These are phyloP conservation scores for Leccinum obscurum DNA, from an alignment of 768 basidiomycete genomes.

Conservation along the genomic window DNA sequence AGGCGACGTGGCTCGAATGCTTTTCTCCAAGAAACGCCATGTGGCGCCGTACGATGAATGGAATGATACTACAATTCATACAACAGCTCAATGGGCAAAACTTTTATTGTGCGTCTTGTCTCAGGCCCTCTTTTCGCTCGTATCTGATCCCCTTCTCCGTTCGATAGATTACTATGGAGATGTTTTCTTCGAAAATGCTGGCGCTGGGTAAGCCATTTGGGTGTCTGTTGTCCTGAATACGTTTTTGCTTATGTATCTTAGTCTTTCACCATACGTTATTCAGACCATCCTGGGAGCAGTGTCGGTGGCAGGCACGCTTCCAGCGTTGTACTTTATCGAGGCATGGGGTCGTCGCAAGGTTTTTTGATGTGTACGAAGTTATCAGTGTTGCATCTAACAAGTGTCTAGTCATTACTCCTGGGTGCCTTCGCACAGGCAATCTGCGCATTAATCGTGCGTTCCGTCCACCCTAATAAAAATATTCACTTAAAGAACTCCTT, in stretches of 20 bases:
- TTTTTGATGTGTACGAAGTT: conserved; percentile 9
- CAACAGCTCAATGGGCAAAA: conserved; percentile 83
- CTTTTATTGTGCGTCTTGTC: conserved; percentile 60
- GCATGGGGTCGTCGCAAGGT: conserved; percentile 71
- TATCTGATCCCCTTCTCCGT: neutral
- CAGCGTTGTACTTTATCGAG: conserved; percentile 70
- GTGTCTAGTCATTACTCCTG: conserved; percentile 56
- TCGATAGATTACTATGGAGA: conserved; percentile 76
- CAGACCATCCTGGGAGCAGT: conserved; percentile 75
- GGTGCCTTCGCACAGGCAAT: conserved; percentile 61
- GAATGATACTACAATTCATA: conserved; percentile 84
- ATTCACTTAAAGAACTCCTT: neutral
- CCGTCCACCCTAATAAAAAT: neutral
- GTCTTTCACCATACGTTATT: conserved; percentile 70
- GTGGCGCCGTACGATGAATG: conserved; percentile 74
- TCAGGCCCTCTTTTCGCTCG: neutral
- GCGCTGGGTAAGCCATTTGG: conserved; percentile 48
- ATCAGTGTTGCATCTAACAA: neutral
- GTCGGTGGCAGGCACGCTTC: conserved; percentile 69
- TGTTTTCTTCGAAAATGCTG: conserved; percentile 76
- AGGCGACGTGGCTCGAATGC: conserved; percentile 77
- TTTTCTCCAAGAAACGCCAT: conserved; percentile 67
- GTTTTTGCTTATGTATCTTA: conserved; percentile 18
- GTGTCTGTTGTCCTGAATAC: neutral
- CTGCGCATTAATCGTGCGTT: conserved; percentile 60